These are phyloP conservation scores for Aspergillus sp. DNA, from an alignment of 2,329 filamentous ascomycete species.

Conservation along the genomic window DNA sequence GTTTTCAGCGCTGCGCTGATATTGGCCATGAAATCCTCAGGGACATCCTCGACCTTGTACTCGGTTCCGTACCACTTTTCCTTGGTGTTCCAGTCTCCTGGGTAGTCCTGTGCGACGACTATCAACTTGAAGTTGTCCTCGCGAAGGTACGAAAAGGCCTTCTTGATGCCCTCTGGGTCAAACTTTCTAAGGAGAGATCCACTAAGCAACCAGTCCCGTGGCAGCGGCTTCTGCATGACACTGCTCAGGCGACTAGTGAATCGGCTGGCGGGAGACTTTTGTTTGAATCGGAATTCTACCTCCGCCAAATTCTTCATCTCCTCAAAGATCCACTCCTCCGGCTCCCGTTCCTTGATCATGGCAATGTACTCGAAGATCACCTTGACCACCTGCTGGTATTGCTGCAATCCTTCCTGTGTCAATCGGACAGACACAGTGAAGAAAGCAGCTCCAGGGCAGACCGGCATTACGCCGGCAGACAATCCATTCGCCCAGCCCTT, in stretches of 20 bases:
- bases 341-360: constrained; percentile 74
- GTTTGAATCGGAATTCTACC: constrained; percentile 91
- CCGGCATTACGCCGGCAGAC: constrained; percentile 70
- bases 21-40: constrained; percentile 70
- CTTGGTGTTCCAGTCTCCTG: constrained; percentile 79
- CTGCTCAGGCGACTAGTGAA: constrained; percentile 84
- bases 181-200: constrained; percentile 78
- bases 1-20: constrained; percentile 64
- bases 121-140: constrained; percentile 89
- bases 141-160: constrained; percentile 70
- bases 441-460: constrained; percentile 78
- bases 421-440: constrained; percentile 78
- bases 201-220: constrained; percentile 84
- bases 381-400: constrained; percentile 80
- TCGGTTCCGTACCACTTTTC: constrained; percentile 99
- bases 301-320: constrained; percentile 89
- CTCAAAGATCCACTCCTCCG: constrained; percentile 90
- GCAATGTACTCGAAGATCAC: constrained; percentile 89
- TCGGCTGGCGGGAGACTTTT: constrained; percentile 84
- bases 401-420: constrained; percentile 79
- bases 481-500: constrained; percentile 88
- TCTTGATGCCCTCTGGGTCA: constrained; percentile 71
- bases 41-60: constrained; percentile 79
- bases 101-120: constrained; percentile 78
- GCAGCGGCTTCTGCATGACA: constrained; percentile 87